These are phyloP conservation scores for Citeromyces hawaiiensis DNA, from an alignment of 1,139 yeast genomes.

Conservation along the genomic window DNA sequence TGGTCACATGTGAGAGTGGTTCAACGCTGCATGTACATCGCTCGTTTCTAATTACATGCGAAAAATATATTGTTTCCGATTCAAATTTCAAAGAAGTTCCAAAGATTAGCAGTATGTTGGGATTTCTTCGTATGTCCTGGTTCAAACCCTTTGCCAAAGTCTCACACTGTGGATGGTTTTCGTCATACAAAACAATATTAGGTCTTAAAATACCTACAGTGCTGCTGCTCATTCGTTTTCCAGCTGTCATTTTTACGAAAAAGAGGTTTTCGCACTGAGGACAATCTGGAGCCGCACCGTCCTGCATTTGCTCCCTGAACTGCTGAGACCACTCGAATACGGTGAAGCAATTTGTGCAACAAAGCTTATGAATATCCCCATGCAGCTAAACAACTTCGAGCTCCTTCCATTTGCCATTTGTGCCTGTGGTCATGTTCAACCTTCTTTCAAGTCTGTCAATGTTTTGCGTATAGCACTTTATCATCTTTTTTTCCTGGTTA, in stretches of 20 bases:
- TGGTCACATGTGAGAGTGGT: no score
- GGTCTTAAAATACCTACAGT: constrained; percentile 56
- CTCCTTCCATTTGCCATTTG: constrained; percentile 38
- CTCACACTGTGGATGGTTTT: constrained; percentile 65
- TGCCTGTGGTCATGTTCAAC: constrained; percentile 15
- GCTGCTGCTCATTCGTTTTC: constrained; percentile 44
- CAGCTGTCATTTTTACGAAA: constrained; percentile 37
- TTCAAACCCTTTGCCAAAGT: constrained; percentile 44
- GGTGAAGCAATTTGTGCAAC: constrained; percentile 58
- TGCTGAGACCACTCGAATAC: constrained; percentile 49
- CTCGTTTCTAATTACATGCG: no score
- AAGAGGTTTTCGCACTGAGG: constrained; percentile 39
- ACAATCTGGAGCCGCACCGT: constrained; percentile 55
- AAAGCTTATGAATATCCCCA: constrained; percentile 67
- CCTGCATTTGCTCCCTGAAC: constrained; percentile 26
- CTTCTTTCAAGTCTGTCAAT: constrained; percentile 56
- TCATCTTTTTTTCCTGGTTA: constrained; percentile 54
- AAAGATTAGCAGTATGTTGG: constrained; percentile 55
- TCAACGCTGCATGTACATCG: no score
- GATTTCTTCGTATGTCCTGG: constrained; percentile 38
- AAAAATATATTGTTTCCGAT: no score
- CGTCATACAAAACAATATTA: constrained; percentile 66
- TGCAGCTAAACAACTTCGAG: constrained; percentile 81
- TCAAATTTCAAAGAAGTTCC: constrained; percentile 69
- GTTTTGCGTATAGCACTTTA: constrained; percentile 78